Conservation (phyloP, 2,329 filamentous ascomycete species). For the Clonostachys sp. region DNA sequence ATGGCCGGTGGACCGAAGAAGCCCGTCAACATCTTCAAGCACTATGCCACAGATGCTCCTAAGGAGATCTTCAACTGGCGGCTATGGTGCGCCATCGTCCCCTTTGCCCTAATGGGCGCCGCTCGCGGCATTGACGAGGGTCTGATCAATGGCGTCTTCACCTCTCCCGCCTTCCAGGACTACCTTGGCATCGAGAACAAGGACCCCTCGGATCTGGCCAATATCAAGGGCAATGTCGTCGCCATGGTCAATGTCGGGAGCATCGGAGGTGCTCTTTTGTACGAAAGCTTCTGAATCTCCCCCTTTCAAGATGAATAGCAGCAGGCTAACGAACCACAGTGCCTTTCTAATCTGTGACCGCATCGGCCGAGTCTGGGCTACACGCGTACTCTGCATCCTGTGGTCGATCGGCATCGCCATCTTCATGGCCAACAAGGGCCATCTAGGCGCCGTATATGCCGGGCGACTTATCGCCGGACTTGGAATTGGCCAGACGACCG, state of each 20-base stretch:
- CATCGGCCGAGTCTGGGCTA: conserved; percentile 1
- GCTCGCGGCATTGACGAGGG: conserved; percentile 35
- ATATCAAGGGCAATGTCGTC: conserved; percentile 63
- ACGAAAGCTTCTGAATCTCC: not conserved
- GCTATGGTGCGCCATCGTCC: not conserved
- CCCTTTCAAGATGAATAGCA: not conserved
- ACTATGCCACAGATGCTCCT: not conserved
- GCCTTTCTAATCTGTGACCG: conserved; percentile 1
- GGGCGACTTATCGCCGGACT: not conserved
- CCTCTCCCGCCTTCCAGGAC: conserved; percentile 50
- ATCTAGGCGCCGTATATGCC: not conserved
- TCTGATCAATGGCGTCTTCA: conserved; percentile 59
- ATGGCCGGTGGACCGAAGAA: not conserved
- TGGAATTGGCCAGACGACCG: not conserved
- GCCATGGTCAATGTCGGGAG: conserved; percentile 69
- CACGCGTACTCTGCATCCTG: not conserved
- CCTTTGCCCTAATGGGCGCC: not conserved
- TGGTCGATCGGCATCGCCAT: conserved; percentile 1
- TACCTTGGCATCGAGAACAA: conserved; percentile 46
- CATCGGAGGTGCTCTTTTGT: conserved; percentile 25
- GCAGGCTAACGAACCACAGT: not conserved
- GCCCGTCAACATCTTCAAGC: not conserved
- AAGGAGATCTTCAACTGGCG: not conserved
- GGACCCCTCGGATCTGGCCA: conserved; percentile 42
- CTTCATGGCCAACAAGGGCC: not conserved